Conservation (phyloP, 75 land plant genomes). For the Cupressus sempervirens region DNA sequence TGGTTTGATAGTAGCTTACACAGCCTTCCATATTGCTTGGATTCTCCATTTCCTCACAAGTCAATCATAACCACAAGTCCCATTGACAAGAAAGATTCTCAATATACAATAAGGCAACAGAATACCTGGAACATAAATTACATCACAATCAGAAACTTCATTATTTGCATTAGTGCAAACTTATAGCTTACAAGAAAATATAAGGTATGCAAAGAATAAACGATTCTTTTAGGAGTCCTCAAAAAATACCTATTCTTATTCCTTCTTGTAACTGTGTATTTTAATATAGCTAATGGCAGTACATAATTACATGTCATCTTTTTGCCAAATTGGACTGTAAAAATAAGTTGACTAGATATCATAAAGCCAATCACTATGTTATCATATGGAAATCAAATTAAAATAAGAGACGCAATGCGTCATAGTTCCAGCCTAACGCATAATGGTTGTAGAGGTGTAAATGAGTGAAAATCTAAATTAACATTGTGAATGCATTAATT, state of each 20-base stretch:
- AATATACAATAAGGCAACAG: background rate
- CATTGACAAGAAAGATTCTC: background rate
- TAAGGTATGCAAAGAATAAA: background rate
- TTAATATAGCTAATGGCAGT: background rate
- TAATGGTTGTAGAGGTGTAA: no score
- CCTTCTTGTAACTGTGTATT: background rate
- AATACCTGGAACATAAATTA: background rate
- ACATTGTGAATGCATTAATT: no score
- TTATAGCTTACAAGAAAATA: background rate
- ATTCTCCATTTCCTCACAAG: slow-evolving; percentile 5
- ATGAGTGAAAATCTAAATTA: no score
- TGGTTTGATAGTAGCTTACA: background rate
- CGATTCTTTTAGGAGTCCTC: background rate
- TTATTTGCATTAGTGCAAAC: background rate
- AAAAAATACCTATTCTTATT: background rate
- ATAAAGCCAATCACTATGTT: no score
- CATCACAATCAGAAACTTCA: slow-evolving; percentile 1
- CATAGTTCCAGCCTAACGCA: no score
- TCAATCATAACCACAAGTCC: background rate
- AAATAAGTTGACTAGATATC: background rate
- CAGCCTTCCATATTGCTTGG: background rate
- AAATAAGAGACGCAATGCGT: no score
- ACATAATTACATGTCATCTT: background rate
- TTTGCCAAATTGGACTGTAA: background rate
- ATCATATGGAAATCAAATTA: no score